Percentiles rank a stretch among this genome's conserved stretches.
Evolutionary conservation across 257 asterid species (phyloP).

Genomic region (Solanum dulcamara): DNA sequence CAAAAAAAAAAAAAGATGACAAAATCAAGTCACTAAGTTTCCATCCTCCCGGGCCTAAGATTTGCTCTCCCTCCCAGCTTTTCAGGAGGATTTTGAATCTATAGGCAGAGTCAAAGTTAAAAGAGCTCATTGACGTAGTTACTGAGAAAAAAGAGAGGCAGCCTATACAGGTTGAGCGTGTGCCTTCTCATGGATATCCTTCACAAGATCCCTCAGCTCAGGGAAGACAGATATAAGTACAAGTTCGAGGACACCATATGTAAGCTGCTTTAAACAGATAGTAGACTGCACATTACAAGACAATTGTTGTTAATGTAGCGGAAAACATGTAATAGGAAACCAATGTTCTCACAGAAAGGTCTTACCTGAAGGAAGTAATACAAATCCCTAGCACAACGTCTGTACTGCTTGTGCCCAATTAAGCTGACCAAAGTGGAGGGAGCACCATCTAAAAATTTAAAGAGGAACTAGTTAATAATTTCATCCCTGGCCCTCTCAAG

Average conservation of each 20-base stretch:
- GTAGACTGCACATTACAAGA: slow-evolving; percentile 53
- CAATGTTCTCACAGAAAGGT: neutral
- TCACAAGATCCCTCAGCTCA: slow-evolving; percentile 56
- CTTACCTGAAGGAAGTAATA: slow-evolving; percentile 91
- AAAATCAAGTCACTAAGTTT: neutral
- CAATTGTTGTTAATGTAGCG: neutral
- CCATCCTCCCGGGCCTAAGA: neutral
- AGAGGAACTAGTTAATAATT: neutral
- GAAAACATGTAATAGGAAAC: neutral
- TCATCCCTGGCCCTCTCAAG: neutral
- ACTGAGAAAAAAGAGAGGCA: neutral
- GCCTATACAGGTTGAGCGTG: slow-evolving; percentile 24
- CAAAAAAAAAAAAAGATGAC: neutral
- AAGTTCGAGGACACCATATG: slow-evolving; percentile 83
- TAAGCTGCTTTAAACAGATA: slow-evolving; percentile 90
- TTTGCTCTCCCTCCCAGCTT: neutral
- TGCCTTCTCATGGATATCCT: slow-evolving; percentile 60
- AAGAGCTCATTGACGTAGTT: neutral
- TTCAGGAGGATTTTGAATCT: neutral
- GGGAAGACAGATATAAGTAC: slow-evolving; percentile 72
- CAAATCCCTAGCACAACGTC: slow-evolving; percentile 77
- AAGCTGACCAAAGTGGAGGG: slow-evolving; percentile 90
- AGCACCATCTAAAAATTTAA: slow-evolving; percentile 65
- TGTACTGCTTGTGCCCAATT: slow-evolving; percentile 90
- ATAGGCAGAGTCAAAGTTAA: neutral